Evolutionary conservation across 805 yeast species (phyloP).

Genomic region (Pachysolen tannophilus): DNA sequence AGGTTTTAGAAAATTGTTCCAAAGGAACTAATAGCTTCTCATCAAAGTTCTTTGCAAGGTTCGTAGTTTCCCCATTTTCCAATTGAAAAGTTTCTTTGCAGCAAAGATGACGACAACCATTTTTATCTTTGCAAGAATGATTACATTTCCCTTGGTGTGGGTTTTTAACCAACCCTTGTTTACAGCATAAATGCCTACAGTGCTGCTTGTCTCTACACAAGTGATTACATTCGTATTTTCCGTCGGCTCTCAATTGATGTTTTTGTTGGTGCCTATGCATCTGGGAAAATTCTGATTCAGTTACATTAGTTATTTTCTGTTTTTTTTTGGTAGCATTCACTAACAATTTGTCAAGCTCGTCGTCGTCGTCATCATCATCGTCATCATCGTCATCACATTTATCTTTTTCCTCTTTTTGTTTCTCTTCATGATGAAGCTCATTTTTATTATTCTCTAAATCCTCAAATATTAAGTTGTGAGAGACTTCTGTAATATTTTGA

Average conservation of each 20-base stretch:
- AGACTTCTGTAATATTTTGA: conserved; percentile 4
- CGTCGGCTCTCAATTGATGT: conserved; percentile 17
- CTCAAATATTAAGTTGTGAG: too few relatives aligned
- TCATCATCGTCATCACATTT: conserved; percentile 21
- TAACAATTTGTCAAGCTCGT: conserved; percentile 7
- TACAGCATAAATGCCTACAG: conserved; percentile 42
- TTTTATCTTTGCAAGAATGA: conserved; percentile 32
- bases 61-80: neutral
- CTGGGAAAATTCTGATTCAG: conserved; percentile 4
- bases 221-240: conserved; percentile 32
- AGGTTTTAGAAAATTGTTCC: too few relatives aligned
- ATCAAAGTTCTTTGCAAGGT: neutral
- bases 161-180: conserved; percentile 25
- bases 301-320: neutral
- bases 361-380: conserved; percentile 16
- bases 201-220: conserved; percentile 27
- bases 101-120: conserved; percentile 29
- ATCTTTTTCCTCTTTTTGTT: conserved; percentile 15
- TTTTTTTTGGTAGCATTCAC: conserved; percentile 5
- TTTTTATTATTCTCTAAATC: too few relatives aligned
- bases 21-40: too few relatives aligned
- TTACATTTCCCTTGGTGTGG: conserved; percentile 8
- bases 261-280: conserved; percentile 1
- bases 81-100: conserved; percentile 8
- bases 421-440: too few relatives aligned